phyloP scores from a whole-genome alignment of 2,329 filamentous ascomycete species.

The Aspergillus pseudotamarii region DNA sequence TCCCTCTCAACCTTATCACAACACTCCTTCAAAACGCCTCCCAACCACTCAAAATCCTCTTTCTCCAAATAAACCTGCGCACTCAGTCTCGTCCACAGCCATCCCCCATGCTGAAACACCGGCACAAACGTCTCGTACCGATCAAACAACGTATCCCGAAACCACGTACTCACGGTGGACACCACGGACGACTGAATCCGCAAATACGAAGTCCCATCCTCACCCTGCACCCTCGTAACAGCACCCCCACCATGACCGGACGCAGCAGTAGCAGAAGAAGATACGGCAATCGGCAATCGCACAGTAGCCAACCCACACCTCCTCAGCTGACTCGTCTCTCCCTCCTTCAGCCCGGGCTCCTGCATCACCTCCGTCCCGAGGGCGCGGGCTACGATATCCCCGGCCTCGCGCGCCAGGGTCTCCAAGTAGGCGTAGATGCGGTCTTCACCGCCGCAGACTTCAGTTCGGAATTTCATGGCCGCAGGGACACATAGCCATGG shows the following conservation, averaged over 20 bases:
- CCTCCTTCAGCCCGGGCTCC: conserved; percentile 36
- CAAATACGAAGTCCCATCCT: not conserved
- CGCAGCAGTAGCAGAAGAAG: not conserved
- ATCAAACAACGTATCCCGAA: conserved; percentile 55
- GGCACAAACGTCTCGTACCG: conserved; percentile 74
- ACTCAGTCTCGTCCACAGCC: conserved; percentile 73
- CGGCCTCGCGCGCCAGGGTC: conserved; percentile 66
- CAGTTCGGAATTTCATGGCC: conserved; percentile 69
- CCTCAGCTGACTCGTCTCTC: conserved; percentile 49
- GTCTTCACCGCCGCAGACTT: conserved; percentile 73
- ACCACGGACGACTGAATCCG: conserved; percentile 33
- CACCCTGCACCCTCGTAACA: not conserved
- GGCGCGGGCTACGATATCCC: conserved; percentile 59
- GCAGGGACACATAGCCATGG: conserved; percentile 73
- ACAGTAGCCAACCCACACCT: conserved; percentile 74
- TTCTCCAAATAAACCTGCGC: conserved; percentile 83
- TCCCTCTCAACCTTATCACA: conserved; percentile 56
- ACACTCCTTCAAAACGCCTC: conserved; percentile 59
- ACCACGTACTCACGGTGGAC: conserved; percentile 54
- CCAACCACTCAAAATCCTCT: conserved; percentile 75
- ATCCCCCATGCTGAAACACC: conserved; percentile 61
- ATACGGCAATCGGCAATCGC: conserved; percentile 64
- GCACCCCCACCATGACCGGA: not conserved
- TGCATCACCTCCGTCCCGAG: conserved; percentile 75
- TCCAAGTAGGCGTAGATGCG: conserved; percentile 66